A percentile compares a stretch with the other conserved stretches of the same genome.
Evolutionary conservation across 169 alveolate species (phyloP).

Genomic region (Theileria luwenshuni): DNA sequence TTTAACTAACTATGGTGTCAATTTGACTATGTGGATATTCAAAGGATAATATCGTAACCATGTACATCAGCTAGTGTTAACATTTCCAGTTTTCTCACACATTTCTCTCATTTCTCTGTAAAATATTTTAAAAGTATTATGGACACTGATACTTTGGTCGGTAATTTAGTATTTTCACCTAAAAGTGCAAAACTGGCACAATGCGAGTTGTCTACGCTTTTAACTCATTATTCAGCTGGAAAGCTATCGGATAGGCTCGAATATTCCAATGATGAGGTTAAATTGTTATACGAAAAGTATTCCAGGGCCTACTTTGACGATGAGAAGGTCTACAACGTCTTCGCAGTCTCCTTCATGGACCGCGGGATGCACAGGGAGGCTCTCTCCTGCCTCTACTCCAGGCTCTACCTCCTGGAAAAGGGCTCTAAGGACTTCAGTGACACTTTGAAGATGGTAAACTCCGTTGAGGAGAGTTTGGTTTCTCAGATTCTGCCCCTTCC

Average conservation of each 20-base stretch:
- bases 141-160: background rate
- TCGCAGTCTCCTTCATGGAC: constrained; percentile 34
- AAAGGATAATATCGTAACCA: too few species aligned
- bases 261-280: constrained; percentile 3
- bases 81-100: background rate
- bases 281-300: constrained; percentile 2
- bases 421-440: constrained; percentile 27
- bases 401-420: constrained; percentile 48
- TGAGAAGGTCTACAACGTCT: constrained; percentile 44
- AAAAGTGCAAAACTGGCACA: background rate
- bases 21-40: too few species aligned
- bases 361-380: constrained; percentile 34
- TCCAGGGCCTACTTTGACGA: constrained; percentile 22
- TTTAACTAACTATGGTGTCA: too few species aligned
- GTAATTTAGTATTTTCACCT: background rate
- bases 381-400: constrained; percentile 27
- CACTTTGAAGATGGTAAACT: constrained; percentile 24
- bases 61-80: background rate
- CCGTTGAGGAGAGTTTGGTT: constrained; percentile 25
- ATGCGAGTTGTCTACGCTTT: constrained; percentile 18
- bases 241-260: constrained; percentile 1
- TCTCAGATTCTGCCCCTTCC: constrained; percentile 55
- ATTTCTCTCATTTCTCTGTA: background rate
- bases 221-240: background rate
- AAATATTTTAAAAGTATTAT: background rate